Base-by-base conservation (phyloP, 2,329 filamentous ascomycete genomes). In the Trichophyton benhamiae region DNA sequence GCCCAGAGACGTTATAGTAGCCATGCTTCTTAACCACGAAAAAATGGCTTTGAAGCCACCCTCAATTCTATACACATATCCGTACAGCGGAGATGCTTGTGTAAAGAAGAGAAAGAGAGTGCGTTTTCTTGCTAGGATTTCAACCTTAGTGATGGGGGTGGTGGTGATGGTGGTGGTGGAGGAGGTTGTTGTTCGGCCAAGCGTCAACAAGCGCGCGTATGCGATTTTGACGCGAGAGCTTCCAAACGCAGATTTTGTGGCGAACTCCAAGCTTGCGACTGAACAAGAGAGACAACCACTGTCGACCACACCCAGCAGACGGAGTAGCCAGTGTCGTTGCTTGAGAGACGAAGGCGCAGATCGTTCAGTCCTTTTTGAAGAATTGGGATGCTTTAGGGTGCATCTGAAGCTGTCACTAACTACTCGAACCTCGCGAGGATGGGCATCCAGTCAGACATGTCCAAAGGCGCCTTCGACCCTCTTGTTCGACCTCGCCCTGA, bases 1-100 rank as follows among this genome's bases (percentile, higher is more conserved):
- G 74, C 94, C 94, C 70, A 96, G 83, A 66, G 92, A 96, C 74
- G 85, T 88, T 76, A 96, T 84, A 72, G 88, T 86, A 68, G 92
- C 92, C 95, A 99, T 99, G 69, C 68, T 75, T 66, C 55, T 36
- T 41, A 33, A 58, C 27, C 22, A n/a, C 41, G 27, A 15, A 36
- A 25, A 27, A 58, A 44, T 44, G 36, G 55, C 55, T 42, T 30
- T 20, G 22, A 42, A 58, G 55, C 55, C 55, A 44, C 55, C 6
- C 55, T 20, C 27, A 36, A 11, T 15, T 25, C 20, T 15, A 58
- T 58, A 27, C 4, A 42, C 36, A 58, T 42, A 44, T 44, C 36
- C 55, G 25, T 44, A 30, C 17, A 55, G 33, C 11, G 41, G 41
- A 33, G 55, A 58, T 3, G 7, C 17, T 15, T 20, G 13, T 25